Evolutionary conservation across 2,329 filamentous ascomycete genomes (phyloP), one percentile per base, ranked within the genome.

Genomic region (Pleurostoma richardsiae): DNA sequence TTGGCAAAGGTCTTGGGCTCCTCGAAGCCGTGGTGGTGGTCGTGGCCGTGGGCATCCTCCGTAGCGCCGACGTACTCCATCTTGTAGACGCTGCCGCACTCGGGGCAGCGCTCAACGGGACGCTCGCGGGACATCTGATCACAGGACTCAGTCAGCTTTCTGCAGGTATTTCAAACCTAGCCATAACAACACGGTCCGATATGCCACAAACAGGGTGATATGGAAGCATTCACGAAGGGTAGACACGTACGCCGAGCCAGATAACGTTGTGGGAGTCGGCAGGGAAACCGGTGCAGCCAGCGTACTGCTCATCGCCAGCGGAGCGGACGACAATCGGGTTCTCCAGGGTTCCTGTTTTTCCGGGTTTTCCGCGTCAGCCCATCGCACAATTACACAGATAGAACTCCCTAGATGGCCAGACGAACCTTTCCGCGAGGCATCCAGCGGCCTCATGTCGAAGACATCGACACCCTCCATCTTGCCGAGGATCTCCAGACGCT

Each of bases 381-480:
- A 51, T 52, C 42, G 42, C 44, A 48, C 44, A 50, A 54, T 19
- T 31, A 30, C 10, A 30, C 38, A 28, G 26, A 31, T 6, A 29
- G 10, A 8, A 19, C 30, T 27, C 30, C 28, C 41, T 30, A 29
- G 10, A 19, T 40, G 54, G 42, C 42, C n/a, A 6, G 42, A 63
- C 76, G 56, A 78, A 88, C 92, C 92, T 71, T 81, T 82, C 66
- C 94, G 85, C 69, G 87, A 94, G 54, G 92, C 79, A 69, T 97
- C 94, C 60, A 99, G 82, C 54, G 94, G 94, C 72, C 83, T 86
- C 94, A 97, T 96, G 76, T 99, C 91, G 77, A 99, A 99, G 68
- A 97, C 79, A 67, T 99, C 94, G 62, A 96, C 77, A 57, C 94
- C 91, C 79, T 97, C 90, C 87, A 97, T 96, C 84, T 99, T 99